These are phyloP conservation scores for Pyronema domesticum DNA, from an alignment of 495 filamentous ascomycete genomes.

Conservation along the genomic window DNA sequence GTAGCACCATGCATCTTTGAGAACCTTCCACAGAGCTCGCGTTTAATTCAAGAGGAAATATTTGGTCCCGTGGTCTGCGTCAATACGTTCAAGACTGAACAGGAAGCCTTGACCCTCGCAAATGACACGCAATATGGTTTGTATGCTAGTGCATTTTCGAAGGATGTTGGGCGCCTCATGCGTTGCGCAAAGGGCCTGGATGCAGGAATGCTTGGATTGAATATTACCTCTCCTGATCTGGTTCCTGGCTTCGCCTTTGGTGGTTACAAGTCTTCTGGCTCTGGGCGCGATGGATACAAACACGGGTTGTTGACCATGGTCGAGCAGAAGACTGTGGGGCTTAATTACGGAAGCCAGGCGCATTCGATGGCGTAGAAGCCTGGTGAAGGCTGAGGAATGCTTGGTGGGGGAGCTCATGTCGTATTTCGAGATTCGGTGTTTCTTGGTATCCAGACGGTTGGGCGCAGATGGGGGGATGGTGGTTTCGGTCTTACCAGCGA, in stretches of 20 bases:
- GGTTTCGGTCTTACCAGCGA: too few relatives aligned
- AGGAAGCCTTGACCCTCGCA: slow-evolving; percentile 57
- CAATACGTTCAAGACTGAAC: slow-evolving; percentile 46
- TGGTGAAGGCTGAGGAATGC: too few relatives aligned
- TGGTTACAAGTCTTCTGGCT: slow-evolving; percentile 31
- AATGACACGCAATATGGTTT: slow-evolving; percentile 75
- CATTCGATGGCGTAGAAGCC: too few relatives aligned
- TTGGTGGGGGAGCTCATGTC: too few relatives aligned
- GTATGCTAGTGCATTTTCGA: slow-evolving; percentile 69
- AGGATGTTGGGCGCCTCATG: slow-evolving; percentile 57
- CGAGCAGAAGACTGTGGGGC: not conserved
- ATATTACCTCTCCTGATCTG: slow-evolving; percentile 34
- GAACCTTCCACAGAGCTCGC: slow-evolving; percentile 50
- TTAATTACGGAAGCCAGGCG: not conserved
- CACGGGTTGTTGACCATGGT: not conserved
- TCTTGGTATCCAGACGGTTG: too few relatives aligned
- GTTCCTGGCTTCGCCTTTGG: slow-evolving; percentile 24
- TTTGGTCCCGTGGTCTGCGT: slow-evolving; percentile 68
- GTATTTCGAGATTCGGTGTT: too few relatives aligned
- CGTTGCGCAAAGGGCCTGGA: slow-evolving; percentile 56
- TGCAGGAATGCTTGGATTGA: slow-evolving; percentile 37
- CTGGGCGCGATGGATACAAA: slow-evolving; percentile 23
- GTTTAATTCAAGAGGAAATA: slow-evolving; percentile 58
- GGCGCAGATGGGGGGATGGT: too few relatives aligned
- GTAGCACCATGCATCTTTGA: slow-evolving; percentile 59